Evolutionary conservation across 2,329 filamentous ascomycete species (phyloP).

Genomic region (Bipolaris sorokiniana): DNA sequence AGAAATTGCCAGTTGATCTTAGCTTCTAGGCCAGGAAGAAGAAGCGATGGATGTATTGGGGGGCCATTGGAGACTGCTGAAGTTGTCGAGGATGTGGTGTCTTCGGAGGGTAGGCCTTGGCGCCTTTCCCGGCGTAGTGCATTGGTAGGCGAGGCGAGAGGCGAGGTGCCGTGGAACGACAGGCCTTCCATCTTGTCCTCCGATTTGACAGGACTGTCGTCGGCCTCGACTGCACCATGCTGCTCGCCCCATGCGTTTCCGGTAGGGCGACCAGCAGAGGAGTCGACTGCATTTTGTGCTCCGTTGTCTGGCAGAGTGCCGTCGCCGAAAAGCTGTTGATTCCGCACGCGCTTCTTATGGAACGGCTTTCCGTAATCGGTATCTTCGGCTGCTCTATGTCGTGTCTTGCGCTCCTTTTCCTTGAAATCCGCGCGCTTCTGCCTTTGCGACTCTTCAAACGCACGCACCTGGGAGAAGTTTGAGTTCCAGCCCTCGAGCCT

Average conservation of each 20-base stretch:
- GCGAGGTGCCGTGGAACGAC: slow-evolving; percentile 33
- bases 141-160: slow-evolving; percentile 23
- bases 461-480: slow-evolving; percentile 66
- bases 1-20: slow-evolving; percentile 92
- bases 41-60: slow-evolving; percentile 42
- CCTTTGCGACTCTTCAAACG: slow-evolving; percentile 66
- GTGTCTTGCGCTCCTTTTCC: slow-evolving; percentile 54
- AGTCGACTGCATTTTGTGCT: slow-evolving; percentile 29
- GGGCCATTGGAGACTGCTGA: background rate
- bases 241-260: slow-evolving; percentile 54
- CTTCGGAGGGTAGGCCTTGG: slow-evolving; percentile 16
- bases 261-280: slow-evolving; percentile 25
- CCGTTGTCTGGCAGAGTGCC: slow-evolving; percentile 31
- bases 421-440: slow-evolving; percentile 46
- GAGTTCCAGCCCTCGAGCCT: slow-evolving; percentile 84
- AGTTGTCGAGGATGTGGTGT: slow-evolving; percentile 14
- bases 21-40: slow-evolving; percentile 52
- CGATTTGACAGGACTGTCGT: slow-evolving; percentile 41
- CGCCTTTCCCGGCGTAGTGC: slow-evolving; percentile 27
- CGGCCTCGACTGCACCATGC: slow-evolving; percentile 56
- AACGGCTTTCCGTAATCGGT: slow-evolving; percentile 57
- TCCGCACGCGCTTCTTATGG: slow-evolving; percentile 60
- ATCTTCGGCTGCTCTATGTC: slow-evolving; percentile 54
- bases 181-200: slow-evolving; percentile 51
- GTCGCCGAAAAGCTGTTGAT: slow-evolving; percentile 52